Evolutionary conservation across 352 stramenopile genomes (phyloP), one percentile per base, ranked within the genome.

Genomic region (Globisporangium paroecandrum): DNA sequence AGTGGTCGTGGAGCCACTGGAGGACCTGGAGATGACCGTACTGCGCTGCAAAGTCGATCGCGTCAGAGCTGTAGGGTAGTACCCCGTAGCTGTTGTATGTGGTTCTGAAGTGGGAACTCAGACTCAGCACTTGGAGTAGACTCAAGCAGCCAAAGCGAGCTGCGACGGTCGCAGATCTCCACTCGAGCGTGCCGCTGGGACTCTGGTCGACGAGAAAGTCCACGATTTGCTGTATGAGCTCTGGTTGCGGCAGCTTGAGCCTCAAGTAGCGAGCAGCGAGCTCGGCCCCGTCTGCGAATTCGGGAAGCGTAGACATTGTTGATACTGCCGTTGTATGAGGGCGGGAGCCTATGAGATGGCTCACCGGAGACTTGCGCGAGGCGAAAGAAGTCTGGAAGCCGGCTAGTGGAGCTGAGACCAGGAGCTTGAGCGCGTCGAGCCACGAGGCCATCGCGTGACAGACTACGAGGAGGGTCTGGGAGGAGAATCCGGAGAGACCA

Each of bases 191-290:
- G 13, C 53, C 53, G 3, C 5, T 9, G 4, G 53, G 12, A 29
- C 53, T 58, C 53, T 13, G 24, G 25, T 58, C 53, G 12, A 58
- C 53, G 53, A 58, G 53, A 29, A 58, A 58, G 12, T 58, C 53
- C 4, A 36, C 53, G 24, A 58, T 58, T 29, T 58, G 53, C 53
- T 58, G 53, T 3, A 58, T 9, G 24, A 58, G 53, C 53, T 58
- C 53, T 18, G 8, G 24, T 25, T 58, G 53, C 4, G 53, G 53
- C 12, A 58, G 25, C 53, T n/a, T 36, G 53, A 58, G 13, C 24
- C 32, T 15, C 13, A 58, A 12, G 13, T 29, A 58, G 22, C 9
- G 13, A 13, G 53, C 24, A 29, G 24, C 24, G 53, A 58, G 12
- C 12, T 58, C 53, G 2, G 53, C 53, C 13, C 24, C 53, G 5